phyloP scores from a whole-genome alignment of 305 asterid genomes.

The Fraxinus latifolia region DNA sequence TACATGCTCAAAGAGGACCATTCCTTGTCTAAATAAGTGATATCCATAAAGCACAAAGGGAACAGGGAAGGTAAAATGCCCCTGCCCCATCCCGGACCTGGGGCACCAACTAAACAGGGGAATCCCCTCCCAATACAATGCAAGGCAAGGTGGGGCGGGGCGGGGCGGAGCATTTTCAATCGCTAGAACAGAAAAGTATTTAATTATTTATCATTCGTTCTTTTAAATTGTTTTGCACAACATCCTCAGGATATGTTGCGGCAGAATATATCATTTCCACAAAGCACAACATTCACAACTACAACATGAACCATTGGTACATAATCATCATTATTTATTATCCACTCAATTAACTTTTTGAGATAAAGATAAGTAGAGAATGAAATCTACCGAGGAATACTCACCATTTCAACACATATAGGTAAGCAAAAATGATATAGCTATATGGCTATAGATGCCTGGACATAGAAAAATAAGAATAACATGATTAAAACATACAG shows the following conservation, averaged over 20 bases:
- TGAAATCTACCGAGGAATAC: background rate
- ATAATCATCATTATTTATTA: background rate
- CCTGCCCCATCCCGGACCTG: background rate
- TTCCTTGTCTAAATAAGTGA: background rate
- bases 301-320: conserved; percentile 10
- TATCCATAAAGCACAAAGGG: background rate
- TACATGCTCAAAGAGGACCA: conserved; percentile 8
- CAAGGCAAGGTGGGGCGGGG: background rate
- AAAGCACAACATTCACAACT: background rate
- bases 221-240: background rate
- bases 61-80: background rate
- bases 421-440: background rate
- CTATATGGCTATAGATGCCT: background rate
- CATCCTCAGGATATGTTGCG: background rate
- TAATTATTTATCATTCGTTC: background rate
- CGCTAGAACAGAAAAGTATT: background rate
- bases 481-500: conserved; percentile 6
- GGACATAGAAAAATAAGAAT: conserved; percentile 9
- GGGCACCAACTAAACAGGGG: background rate
- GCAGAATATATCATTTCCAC: background rate
- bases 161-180: background rate
- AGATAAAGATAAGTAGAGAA: background rate
- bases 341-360: background rate
- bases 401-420: background rate
- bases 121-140: background rate